Conservation (phyloP, 306 rosid genomes). For the Acmispon strigosus region DNA sequence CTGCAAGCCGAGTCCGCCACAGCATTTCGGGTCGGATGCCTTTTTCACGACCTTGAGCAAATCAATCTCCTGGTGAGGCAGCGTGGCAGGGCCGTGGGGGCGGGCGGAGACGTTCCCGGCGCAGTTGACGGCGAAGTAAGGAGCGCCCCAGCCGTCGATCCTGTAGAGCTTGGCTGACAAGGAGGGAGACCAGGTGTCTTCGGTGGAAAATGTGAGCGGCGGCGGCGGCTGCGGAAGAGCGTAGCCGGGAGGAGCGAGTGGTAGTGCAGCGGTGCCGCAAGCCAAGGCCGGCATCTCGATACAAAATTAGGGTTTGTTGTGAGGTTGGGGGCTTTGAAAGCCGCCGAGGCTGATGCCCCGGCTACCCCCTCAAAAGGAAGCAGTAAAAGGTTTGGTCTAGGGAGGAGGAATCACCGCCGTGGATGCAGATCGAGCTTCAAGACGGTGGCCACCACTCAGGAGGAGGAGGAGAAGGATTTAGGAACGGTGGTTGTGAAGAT, state of each 20-base stretch:
- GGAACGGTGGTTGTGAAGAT: too few species aligned
- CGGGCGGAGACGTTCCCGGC: conserved; percentile 69
- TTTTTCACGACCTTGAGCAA: conserved; percentile 69
- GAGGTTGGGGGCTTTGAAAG: conserved; percentile 89
- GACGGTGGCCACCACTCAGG: too few species aligned
- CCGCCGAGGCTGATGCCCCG: conserved; percentile 99
- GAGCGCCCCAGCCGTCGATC: conserved; percentile 72
- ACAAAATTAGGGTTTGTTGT: conserved; percentile 35
- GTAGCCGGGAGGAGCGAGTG: conserved; percentile 50
- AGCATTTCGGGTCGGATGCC: conserved; percentile 56
- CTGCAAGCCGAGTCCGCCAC: conserved; percentile 69
- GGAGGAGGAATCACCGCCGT: too few species aligned
- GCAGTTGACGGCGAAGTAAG: conserved; percentile 59
- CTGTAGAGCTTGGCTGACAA: conserved; percentile 48
- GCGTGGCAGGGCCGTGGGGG: conserved; percentile 52
- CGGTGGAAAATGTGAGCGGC: conserved; percentile 48
- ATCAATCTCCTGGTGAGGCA: conserved; percentile 85
- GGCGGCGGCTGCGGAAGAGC: conserved; percentile 50
- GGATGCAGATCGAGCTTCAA: too few species aligned
- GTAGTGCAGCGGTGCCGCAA: conserved; percentile 41
- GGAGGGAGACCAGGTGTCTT: conserved; percentile 58
- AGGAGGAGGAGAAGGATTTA: too few species aligned
- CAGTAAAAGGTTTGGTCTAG: conserved; percentile 42
- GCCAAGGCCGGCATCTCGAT: conserved; percentile 89
- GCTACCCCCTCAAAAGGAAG: conserved; percentile 91